These are phyloP conservation scores for Cladophialophora psammophila DNA, from an alignment of 2,329 filamentous ascomycete genomes.

Conservation along the genomic window DNA sequence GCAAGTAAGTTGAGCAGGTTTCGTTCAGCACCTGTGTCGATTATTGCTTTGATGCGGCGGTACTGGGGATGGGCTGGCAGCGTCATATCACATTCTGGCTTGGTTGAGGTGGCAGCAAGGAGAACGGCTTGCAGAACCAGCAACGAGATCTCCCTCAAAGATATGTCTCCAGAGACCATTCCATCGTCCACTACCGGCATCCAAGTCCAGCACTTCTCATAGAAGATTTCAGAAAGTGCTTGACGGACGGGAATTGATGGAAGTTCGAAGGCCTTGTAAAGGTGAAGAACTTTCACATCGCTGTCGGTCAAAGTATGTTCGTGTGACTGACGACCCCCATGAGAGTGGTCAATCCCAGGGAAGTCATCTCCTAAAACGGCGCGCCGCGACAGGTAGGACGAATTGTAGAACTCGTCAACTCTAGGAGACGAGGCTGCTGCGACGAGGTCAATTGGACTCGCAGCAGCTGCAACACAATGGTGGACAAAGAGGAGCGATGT, in stretches of 20 bases:
- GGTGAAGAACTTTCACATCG: constrained; percentile 29
- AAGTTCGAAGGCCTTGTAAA: constrained; percentile 30
- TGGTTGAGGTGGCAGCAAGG: constrained; percentile 19
- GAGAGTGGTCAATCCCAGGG: constrained; percentile 29
- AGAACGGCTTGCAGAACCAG: constrained; percentile 27
- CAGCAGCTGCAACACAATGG: constrained; percentile 10
- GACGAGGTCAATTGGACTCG: constrained; percentile 14
- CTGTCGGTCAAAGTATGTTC: constrained; percentile 22
- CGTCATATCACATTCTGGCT: constrained; percentile 15
- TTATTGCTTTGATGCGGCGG: constrained; percentile 26
- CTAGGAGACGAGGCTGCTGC: constrained; percentile 20
- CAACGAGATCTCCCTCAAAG: constrained; percentile 14
- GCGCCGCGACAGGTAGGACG: constrained; percentile 27
- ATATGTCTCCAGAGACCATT: background rate
- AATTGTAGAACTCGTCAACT: constrained; percentile 31
- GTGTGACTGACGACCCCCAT: constrained; percentile 21
- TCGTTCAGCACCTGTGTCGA: constrained; percentile 28
- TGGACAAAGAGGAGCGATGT: constrained; percentile 24
- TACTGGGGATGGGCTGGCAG: constrained; percentile 19
- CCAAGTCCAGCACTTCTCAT: constrained; percentile 32
- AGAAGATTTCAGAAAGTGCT: constrained; percentile 25
- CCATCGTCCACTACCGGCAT: constrained; percentile 29
- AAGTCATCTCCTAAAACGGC: constrained; percentile 32
- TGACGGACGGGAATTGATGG: constrained; percentile 28
- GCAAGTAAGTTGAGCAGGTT: constrained; percentile 30